Percentiles rank a stretch among this genome's conserved stretches.
Conservation (phyloP, 2,329 filamentous ascomycete species). For the Colletotrichum sp. region DNA sequence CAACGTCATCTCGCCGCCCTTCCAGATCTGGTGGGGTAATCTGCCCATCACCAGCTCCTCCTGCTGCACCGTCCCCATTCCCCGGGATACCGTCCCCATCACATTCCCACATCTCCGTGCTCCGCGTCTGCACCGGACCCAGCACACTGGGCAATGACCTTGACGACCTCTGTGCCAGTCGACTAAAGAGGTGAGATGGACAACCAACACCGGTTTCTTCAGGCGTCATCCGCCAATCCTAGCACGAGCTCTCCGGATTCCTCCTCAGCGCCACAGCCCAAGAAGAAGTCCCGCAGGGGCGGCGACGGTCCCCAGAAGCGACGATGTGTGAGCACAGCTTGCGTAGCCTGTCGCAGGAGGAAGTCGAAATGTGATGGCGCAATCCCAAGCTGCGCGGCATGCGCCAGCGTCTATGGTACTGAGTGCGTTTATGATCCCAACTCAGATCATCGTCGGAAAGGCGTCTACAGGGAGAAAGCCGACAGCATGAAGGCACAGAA, state of each 20-base stretch:
- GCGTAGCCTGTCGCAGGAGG: slow-evolving; percentile 77
- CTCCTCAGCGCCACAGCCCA: slow-evolving; percentile 5
- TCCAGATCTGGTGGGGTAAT: neutral
- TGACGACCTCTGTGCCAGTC: neutral
- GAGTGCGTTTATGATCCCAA: slow-evolving; percentile 95
- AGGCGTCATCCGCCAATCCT: neutral
- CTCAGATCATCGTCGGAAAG: slow-evolving; percentile 94
- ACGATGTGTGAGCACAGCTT: slow-evolving; percentile 84
- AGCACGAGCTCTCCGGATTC: neutral
- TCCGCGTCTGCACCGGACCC: neutral
- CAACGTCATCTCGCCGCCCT: neutral
- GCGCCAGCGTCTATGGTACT: slow-evolving; percentile 89
- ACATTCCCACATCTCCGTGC: slow-evolving; percentile 14
- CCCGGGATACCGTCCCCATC: neutral
- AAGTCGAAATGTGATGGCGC: slow-evolving; percentile 94
- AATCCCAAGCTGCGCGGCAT: slow-evolving; percentile 91
- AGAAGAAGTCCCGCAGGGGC: slow-evolving; percentile 57
- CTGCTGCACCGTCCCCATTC: neutral
- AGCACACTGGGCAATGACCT: neutral
- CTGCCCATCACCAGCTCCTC: neutral
- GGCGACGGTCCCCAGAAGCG: slow-evolving; percentile 65
- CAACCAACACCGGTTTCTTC: neutral
- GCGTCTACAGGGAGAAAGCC: slow-evolving; percentile 93
- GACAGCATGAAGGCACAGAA: slow-evolving; percentile 87
- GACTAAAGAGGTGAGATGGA: neutral